Evolutionary conservation across 345 rosid genomes (phyloP).

Genomic region (Raphanus raphanistrum): DNA sequence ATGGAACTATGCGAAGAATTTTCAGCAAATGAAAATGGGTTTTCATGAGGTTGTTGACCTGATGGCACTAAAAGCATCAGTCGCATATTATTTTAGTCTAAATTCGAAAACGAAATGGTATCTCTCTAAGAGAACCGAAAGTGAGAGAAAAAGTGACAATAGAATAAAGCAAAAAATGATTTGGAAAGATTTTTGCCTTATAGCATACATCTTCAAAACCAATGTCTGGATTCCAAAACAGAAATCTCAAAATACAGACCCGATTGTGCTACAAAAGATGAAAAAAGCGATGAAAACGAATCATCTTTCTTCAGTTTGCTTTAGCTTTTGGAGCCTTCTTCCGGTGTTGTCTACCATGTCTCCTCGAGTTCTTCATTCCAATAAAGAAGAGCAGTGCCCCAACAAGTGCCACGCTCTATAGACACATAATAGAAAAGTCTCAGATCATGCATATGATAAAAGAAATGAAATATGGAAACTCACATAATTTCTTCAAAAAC

Average conservation of each 20-base stretch:
- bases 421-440: slow-evolving; percentile 18
- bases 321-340: slow-evolving; percentile 65
- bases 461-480: not conserved
- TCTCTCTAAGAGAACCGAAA: slow-evolving; percentile 20
- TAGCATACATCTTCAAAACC: slow-evolving; percentile 15
- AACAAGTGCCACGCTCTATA: slow-evolving; percentile 63
- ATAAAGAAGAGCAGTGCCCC: slow-evolving; percentile 73
- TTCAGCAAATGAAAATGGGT: not conserved
- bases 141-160: not conserved
- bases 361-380: slow-evolving; percentile 82
- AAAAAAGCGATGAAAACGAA: not conserved
- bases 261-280: not conserved
- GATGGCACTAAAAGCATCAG: not conserved
- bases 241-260: slow-evolving; percentile 18
- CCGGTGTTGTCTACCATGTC: slow-evolving; percentile 56
- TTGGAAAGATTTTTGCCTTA: slow-evolving; percentile 18
- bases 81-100: not conserved
- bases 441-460: not conserved
- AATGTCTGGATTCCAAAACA: slow-evolving; percentile 19
- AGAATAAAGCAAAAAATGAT: slow-evolving; percentile 15
- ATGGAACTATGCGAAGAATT: not conserved
- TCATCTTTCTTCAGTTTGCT: slow-evolving; percentile 35
- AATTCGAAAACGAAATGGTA: not conserved
- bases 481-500: not conserved
- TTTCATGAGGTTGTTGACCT: not conserved